These are phyloP conservation scores for Aspergillus felis DNA, from an alignment of 2,329 filamentous ascomycete species.

Conservation along the genomic window DNA sequence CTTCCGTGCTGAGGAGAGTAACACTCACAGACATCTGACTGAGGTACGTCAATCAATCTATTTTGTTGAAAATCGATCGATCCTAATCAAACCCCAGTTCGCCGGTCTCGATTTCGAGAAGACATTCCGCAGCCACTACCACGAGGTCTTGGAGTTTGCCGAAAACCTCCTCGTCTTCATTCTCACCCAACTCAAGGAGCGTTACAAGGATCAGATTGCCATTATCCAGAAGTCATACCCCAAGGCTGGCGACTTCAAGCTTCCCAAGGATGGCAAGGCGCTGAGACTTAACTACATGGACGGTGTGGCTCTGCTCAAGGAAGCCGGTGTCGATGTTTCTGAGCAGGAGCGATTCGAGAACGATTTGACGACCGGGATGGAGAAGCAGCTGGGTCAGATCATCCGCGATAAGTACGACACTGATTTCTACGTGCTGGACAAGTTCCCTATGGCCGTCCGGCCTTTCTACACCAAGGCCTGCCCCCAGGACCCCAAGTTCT, in stretches of 20 bases:
- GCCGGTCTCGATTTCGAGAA: constrained; percentile 51
- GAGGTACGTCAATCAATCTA: constrained; percentile 41
- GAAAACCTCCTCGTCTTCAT: constrained; percentile 50
- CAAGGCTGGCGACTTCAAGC: constrained; percentile 48
- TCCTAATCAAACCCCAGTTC: constrained; percentile 36
- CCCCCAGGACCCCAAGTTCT: constrained; percentile 61
- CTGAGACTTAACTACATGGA: constrained; percentile 49
- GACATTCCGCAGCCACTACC: constrained; percentile 48
- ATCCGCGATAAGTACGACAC: constrained; percentile 85
- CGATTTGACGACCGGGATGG: constrained; percentile 47
- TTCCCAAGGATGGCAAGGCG: constrained; percentile 48
- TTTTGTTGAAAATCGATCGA: background rate
- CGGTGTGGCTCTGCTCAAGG: constrained; percentile 45
- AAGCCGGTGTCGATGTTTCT: constrained; percentile 48
- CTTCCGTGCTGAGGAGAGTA: constrained; percentile 65
- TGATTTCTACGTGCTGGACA: constrained; percentile 96
- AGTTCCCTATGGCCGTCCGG: constrained; percentile 84
- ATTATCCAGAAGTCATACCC: constrained; percentile 48
- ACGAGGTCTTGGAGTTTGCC: constrained; percentile 48
- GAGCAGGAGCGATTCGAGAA: constrained; percentile 48
- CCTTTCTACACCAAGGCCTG: constrained; percentile 91
- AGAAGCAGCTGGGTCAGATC: constrained; percentile 73
- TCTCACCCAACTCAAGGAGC: constrained; percentile 42
- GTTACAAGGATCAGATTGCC: constrained; percentile 44
- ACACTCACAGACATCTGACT: constrained; percentile 63